Base-by-base conservation (phyloP, 2,329 filamentous ascomycete species). In the Aspergillus ruber region DNA sequence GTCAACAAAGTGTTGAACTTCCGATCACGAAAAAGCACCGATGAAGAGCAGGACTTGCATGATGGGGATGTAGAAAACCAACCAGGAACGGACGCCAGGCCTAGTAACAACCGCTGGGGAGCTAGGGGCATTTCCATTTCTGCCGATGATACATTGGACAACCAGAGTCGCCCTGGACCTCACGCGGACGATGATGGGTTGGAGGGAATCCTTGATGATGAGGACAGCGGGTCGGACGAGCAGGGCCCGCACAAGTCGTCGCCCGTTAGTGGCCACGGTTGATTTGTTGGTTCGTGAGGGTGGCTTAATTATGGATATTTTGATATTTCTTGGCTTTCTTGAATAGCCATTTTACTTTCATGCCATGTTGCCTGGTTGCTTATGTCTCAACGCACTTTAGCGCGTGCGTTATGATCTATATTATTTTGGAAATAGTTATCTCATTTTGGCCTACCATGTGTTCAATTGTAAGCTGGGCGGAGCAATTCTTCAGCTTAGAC, bases 1-100 rank as follows among this genome's bases (percentile, higher is more conserved):
- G 80, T 96, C 8, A 81, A 81, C 55, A 81, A 84, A 44, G 83
- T 95, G 54, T 84, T 95, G 50, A 88, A 86, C 41, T 65, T 67
- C 35, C 56, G 63, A 17, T 57, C 54, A 13, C 58, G 60, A 29
- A 61, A 63, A 15, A 59, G 54, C 18, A 50, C 58, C 18, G 68
- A 73, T 32, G 70, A 72, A 52, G 64, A 70, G 49, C 64, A 69
- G 48, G 59, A 60, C 20, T 57, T 67, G 13, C 59, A 58, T 29
- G 57, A 63, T 27, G 64, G 63, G 12, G 61, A 61, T 20, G 54
- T 56, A 8, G 63, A 60, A 8, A 61, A 56, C 9, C 54, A 57
- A 39, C 49, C 50, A 13, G 44, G 58, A 32, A 44, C 49, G 7
- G 56, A 63, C 42, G 54, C 53, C 4, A 57, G 59, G 25, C 51